These are phyloP conservation scores for Murraya paniculata DNA, from an alignment of 345 rosid genomes.

Conservation along the genomic window DNA sequence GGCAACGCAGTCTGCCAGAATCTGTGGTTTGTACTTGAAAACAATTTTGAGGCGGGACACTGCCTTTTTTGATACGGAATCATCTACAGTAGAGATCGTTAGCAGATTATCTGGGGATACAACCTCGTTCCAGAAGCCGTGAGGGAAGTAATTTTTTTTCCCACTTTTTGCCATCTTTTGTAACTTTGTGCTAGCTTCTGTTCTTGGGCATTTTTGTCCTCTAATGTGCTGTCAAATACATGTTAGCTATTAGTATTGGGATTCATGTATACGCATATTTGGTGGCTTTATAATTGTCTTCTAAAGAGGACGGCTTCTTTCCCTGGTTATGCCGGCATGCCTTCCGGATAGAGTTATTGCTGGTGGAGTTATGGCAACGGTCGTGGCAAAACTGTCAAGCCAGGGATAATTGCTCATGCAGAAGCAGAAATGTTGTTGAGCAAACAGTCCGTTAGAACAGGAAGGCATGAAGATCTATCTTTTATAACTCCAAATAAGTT, in stretches of 20 bases:
- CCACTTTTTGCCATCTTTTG: no score
- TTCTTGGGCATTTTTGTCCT: not conserved
- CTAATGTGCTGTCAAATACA: slow-evolving; percentile 14
- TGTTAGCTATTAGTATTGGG: slow-evolving; percentile 42
- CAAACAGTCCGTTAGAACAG: slow-evolving; percentile 84
- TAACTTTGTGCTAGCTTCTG: not conserved
- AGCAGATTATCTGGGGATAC: slow-evolving; percentile 94
- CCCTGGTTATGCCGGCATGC: slow-evolving; percentile 51
- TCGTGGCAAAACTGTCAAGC: slow-evolving; percentile 65
- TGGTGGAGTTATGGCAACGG: slow-evolving; percentile 53
- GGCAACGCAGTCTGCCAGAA: no score
- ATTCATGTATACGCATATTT: slow-evolving; percentile 37
- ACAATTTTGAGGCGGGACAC: slow-evolving; percentile 80
- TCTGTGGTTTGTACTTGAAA: slow-evolving; percentile 27
- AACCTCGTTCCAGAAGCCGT: slow-evolving; percentile 83
- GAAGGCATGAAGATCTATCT: slow-evolving; percentile 25
- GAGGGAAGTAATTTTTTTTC: slow-evolving; percentile 55
- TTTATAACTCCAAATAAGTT: not conserved
- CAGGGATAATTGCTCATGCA: slow-evolving; percentile 81
- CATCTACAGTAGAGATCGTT: slow-evolving; percentile 75
- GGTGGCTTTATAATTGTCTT: slow-evolving; percentile 71
- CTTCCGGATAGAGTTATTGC: slow-evolving; percentile 54
- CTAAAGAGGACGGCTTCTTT: slow-evolving; percentile 50
- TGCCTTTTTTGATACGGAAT: slow-evolving; percentile 75
- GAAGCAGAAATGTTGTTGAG: slow-evolving; percentile 84